These are phyloP conservation scores for Paramecium octaurelia DNA, from an alignment of 73 alveolate species.

Conservation along the genomic window DNA sequence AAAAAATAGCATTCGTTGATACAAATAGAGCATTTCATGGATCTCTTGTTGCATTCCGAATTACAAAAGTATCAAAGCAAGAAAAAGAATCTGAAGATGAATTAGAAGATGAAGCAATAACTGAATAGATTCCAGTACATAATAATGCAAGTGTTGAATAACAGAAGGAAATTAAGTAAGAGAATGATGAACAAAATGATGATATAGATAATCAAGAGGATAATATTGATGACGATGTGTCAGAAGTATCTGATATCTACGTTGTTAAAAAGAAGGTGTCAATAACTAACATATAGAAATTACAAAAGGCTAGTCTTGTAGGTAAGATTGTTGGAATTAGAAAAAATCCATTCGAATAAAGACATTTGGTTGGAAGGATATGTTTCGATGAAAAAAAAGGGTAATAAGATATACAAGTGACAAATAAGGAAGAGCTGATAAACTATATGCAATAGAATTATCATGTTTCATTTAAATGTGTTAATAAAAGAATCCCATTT, in stretches of 20 bases:
- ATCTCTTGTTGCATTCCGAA: slow-evolving; percentile 28
- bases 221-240: background rate
- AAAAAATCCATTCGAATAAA: background rate
- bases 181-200: background rate
- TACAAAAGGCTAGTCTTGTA: background rate
- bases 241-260: background rate
- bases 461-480: background rate
- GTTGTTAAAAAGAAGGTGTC: background rate
- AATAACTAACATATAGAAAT: background rate
- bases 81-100: background rate
- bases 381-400: background rate
- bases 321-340: slow-evolving; percentile 1
- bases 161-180: background rate
- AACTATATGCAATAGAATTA: background rate
- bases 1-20: background rate
- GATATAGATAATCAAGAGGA: background rate
- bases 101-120: background rate
- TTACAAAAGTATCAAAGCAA: background rate
- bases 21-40: slow-evolving; percentile 61
- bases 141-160: background rate
- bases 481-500: background rate
- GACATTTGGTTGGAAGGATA: background rate
- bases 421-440: background rate
- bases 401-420: background rate
- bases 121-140: background rate